phyloP scores from a whole-genome alignment of 768 basidiomycete species.

The Kwoniella shandongensis region DNA sequence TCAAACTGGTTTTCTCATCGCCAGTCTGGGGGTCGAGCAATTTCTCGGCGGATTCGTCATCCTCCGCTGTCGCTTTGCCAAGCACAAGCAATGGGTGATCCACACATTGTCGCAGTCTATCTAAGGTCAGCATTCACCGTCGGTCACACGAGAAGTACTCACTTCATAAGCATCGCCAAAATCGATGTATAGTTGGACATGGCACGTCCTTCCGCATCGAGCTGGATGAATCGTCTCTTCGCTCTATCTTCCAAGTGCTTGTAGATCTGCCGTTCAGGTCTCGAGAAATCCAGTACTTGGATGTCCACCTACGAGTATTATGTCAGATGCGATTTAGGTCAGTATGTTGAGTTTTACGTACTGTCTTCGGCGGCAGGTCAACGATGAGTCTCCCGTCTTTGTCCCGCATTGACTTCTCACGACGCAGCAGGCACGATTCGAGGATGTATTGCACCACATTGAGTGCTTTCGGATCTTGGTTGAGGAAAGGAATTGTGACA shows the following conservation, averaged over 20 bases:
- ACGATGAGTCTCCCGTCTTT: constrained; percentile 82
- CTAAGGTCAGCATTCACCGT: constrained; percentile 1
- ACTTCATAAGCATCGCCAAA: constrained; percentile 94
- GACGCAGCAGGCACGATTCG: constrained; percentile 77
- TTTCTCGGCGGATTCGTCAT: constrained; percentile 53
- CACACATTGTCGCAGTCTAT: constrained; percentile 82
- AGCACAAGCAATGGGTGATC: constrained; percentile 84
- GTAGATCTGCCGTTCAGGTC: constrained; percentile 81
- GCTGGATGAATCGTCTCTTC: constrained; percentile 74
- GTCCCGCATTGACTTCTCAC: constrained; percentile 93
- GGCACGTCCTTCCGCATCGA: constrained; percentile 81
- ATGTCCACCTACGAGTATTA: constrained; percentile 60
- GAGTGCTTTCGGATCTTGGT: constrained; percentile 85
- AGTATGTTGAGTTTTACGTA: constrained; percentile 36
- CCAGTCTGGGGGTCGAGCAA: constrained; percentile 38
- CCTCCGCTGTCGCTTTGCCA: constrained; percentile 55
- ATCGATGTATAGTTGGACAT: constrained; percentile 61
- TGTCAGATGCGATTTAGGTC: constrained; percentile 7
- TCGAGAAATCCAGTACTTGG: constrained; percentile 75
- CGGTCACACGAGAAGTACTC: constrained; percentile 29
- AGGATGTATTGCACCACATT: constrained; percentile 94
- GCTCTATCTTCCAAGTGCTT: constrained; percentile 78
- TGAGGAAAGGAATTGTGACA: constrained; percentile 86
- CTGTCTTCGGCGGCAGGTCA: constrained; percentile 81
- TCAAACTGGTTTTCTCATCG: constrained; percentile 28